These are phyloP conservation scores for Aspergillus pseudotamarii DNA, from an alignment of 2,329 filamentous ascomycete species.

Conservation along the genomic window DNA sequence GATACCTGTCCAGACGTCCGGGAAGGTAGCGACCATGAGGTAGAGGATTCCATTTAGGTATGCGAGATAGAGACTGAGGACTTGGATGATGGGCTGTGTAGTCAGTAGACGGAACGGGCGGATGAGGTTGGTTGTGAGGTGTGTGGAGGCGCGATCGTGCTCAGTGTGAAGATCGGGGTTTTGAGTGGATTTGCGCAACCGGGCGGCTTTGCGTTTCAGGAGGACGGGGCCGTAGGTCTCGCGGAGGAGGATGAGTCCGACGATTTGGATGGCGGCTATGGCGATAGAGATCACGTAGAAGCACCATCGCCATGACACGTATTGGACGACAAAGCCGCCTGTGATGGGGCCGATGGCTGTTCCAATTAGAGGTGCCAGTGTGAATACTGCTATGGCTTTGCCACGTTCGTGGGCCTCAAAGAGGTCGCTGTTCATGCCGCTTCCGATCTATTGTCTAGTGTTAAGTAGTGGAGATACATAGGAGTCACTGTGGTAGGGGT, in stretches of 20 bases:
- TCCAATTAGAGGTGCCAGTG: conserved; percentile 63
- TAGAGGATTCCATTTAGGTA: conserved; percentile 65
- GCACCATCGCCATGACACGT: conserved; percentile 71
- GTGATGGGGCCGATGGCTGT: conserved; percentile 66
- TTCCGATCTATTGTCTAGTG: conserved; percentile 39
- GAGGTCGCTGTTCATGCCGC: conserved; percentile 57
- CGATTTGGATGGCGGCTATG: conserved; percentile 60
- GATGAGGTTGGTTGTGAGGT: conserved; percentile 42
- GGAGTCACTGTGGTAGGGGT: not conserved
- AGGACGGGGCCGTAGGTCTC: conserved; percentile 70
- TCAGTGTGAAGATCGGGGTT: conserved; percentile 39
- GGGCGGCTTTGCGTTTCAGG: conserved; percentile 53
- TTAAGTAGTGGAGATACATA: not conserved
- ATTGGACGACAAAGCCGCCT: conserved; percentile 64
- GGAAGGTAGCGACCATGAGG: conserved; percentile 64
- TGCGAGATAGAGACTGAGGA: conserved; percentile 56
- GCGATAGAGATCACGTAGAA: conserved; percentile 68
- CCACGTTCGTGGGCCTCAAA: conserved; percentile 65
- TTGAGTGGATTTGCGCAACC: conserved; percentile 44
- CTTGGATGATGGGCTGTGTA: conserved; percentile 63
- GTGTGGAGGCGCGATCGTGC: conserved; percentile 32
- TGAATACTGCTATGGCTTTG: conserved; percentile 63
- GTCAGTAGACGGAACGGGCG: conserved; percentile 58
- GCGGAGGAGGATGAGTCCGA: conserved; percentile 62
- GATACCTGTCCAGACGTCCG: conserved; percentile 56